Conservation (phyloP, 108 stramenopile species). For the Cyclostephanos invisitatus region DNA sequence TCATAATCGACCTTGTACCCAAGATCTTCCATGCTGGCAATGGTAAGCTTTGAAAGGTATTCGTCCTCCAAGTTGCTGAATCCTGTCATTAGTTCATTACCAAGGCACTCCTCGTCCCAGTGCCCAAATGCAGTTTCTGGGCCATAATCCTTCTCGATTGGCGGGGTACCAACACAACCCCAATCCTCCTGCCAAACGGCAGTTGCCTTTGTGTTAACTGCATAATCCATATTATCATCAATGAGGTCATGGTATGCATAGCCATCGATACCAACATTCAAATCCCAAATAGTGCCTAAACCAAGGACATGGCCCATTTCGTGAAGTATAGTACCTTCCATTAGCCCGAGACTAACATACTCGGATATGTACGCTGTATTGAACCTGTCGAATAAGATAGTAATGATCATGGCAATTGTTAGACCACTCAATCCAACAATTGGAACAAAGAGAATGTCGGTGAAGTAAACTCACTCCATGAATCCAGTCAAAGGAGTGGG, state of each 20-base stretch:
- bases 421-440: too few relatives aligned
- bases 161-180: constrained; percentile 16
- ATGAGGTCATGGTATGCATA: too few relatives aligned
- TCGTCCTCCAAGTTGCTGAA: too few relatives aligned
- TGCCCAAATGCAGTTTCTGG: constrained; percentile 33
- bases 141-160: constrained; percentile 36
- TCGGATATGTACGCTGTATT: constrained; percentile 28
- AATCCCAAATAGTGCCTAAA: constrained; percentile 46
- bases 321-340: constrained; percentile 38
- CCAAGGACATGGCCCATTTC: constrained; percentile 58
- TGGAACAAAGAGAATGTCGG: not conserved
- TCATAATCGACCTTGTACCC: constrained; percentile 36
- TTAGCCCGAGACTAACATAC: not conserved
- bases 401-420: too few relatives aligned
- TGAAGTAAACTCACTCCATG: not conserved
- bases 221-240: too few relatives aligned
- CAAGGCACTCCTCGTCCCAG: constrained; percentile 45
- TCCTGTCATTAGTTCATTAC: constrained; percentile 52
- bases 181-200: constrained; percentile 12
- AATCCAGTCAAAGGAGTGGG: not conserved
- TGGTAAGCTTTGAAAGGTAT: constrained; percentile 36
- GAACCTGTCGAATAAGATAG: not conserved
- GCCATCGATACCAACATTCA: too few relatives aligned
- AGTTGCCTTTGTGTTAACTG: not conserved
- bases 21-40: constrained; percentile 39